A percentile compares a stretch with the other conserved stretches of the same genome.
These are phyloP conservation scores for Trametes meyenii DNA, from an alignment of 768 basidiomycete species.

Conservation along the genomic window DNA sequence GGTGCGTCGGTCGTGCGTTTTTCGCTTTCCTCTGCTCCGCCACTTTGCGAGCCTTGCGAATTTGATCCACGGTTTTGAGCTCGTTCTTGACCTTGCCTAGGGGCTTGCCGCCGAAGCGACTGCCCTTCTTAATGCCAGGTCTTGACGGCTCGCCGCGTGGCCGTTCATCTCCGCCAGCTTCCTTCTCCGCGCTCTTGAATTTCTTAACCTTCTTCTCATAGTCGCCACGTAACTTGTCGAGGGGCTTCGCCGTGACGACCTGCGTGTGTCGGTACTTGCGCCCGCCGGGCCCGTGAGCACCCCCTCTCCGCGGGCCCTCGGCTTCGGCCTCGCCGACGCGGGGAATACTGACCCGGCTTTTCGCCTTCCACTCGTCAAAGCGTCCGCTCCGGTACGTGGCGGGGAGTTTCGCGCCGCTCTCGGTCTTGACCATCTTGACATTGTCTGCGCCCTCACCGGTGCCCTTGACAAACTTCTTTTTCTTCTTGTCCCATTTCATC, in stretches of 20 bases:
- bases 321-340: slow-evolving; percentile 82
- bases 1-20: slow-evolving; percentile 72
- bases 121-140: slow-evolving; percentile 40
- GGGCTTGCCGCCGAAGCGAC: slow-evolving; percentile 60
- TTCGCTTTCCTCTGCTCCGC: slow-evolving; percentile 70
- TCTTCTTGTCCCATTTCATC: slow-evolving; percentile 93
- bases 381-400: slow-evolving; percentile 92
- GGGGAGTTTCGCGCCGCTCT: slow-evolving; percentile 89
- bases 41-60: slow-evolving; percentile 72
- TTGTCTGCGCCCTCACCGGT: slow-evolving; percentile 89
- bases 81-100: slow-evolving; percentile 73
- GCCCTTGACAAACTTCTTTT: slow-evolving; percentile 90
- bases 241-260: slow-evolving; percentile 63
- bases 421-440: slow-evolving; percentile 89
- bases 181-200: slow-evolving; percentile 49
- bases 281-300: slow-evolving; percentile 42
- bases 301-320: slow-evolving; percentile 35
- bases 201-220: slow-evolving; percentile 77
- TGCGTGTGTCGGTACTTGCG: slow-evolving; percentile 77
- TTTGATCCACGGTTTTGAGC: slow-evolving; percentile 86
- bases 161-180: slow-evolving; percentile 31
- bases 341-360: slow-evolving; percentile 72
- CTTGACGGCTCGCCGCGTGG: slow-evolving; percentile 22
- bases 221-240: slow-evolving; percentile 71
- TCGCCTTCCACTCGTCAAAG: slow-evolving; percentile 94